These are phyloP conservation scores for Jimgerdemannia flammicorona DNA, from an alignment of 192 early-diverging fungal species.

Conservation along the genomic window DNA sequence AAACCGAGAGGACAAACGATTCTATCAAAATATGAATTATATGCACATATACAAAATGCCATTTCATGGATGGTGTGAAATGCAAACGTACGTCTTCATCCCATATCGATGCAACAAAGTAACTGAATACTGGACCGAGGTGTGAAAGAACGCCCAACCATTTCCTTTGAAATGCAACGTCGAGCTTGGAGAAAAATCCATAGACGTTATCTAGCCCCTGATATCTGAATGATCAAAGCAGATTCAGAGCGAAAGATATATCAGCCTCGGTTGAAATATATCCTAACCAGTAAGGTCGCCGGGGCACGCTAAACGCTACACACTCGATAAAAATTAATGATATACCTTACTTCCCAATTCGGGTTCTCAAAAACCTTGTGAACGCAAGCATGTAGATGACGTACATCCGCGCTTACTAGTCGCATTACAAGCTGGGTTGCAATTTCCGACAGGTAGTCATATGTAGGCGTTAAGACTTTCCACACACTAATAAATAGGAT, in stretches of 20 bases:
- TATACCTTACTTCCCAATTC: constrained; percentile 49
- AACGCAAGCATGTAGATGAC: constrained; percentile 40
- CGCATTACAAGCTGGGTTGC: constrained; percentile 42
- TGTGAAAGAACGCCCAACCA: constrained; percentile 31
- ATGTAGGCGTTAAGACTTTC: constrained; percentile 39
- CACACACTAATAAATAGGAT: constrained; percentile 34
- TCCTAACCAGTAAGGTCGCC: no score
- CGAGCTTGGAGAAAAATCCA: constrained; percentile 54
- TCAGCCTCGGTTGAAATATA: neutral
- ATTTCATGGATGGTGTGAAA: neutral
- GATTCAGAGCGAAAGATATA: neutral
- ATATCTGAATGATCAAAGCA: constrained; percentile 22
- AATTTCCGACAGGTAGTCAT: constrained; percentile 39
- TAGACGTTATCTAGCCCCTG: constrained; percentile 48
- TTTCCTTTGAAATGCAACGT: constrained; percentile 34
- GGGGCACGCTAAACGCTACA: neutral
- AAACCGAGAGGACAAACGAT: neutral
- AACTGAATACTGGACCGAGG: constrained; percentile 50
- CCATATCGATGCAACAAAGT: constrained; percentile 51
- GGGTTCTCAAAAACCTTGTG: constrained; percentile 36
- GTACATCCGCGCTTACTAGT: constrained; percentile 29
- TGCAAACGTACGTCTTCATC: constrained; percentile 34
- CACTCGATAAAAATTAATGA: neutral
- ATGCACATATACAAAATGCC: neutral
- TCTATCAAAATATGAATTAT: neutral